Percentiles rank a stretch among this genome's conserved stretches.
phyloP scores from a whole-genome alignment of 148 eudicot genomes.

The Nepenthes mirabilis region DNA sequence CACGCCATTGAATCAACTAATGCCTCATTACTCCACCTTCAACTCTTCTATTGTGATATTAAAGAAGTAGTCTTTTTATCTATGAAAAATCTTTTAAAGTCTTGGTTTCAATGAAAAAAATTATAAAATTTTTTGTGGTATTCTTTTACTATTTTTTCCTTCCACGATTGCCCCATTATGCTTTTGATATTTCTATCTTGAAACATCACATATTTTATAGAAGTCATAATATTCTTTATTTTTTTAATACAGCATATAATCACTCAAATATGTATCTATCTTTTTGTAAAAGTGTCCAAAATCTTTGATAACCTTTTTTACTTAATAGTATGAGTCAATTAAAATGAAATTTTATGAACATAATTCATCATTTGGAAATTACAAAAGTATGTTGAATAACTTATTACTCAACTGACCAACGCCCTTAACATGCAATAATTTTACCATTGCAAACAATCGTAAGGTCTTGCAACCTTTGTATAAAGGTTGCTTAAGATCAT shows the following conservation, averaged over 20 bases:
- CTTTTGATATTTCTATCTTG: constrained; percentile 5
- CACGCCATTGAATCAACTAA: not conserved
- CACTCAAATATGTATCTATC: not conserved
- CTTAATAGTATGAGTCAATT: not conserved
- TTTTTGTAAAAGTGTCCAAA: not conserved
- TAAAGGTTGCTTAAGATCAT: too few relatives aligned
- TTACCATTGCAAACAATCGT: too few relatives aligned
- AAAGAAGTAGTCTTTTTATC: not conserved
- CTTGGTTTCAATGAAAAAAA: too few relatives aligned
- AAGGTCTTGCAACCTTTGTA: too few relatives aligned
- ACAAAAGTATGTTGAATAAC: too few relatives aligned
- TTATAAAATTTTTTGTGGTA: too few relatives aligned
- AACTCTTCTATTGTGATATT: not conserved
- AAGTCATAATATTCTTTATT: not conserved
- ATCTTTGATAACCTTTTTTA: not conserved
- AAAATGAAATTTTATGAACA: not conserved
- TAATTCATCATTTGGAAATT: too few relatives aligned
- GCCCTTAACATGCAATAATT: too few relatives aligned
- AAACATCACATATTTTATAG: constrained; percentile 1
- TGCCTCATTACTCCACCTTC: not conserved
- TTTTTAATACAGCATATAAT: not conserved
- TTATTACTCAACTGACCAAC: too few relatives aligned
- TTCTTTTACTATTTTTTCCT: too few relatives aligned
- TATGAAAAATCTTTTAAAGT: not conserved
- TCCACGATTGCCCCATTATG: too few relatives aligned